Base-by-base conservation (phyloP, 2,329 filamentous ascomycete species). In the Phialophora verrucosa region DNA sequence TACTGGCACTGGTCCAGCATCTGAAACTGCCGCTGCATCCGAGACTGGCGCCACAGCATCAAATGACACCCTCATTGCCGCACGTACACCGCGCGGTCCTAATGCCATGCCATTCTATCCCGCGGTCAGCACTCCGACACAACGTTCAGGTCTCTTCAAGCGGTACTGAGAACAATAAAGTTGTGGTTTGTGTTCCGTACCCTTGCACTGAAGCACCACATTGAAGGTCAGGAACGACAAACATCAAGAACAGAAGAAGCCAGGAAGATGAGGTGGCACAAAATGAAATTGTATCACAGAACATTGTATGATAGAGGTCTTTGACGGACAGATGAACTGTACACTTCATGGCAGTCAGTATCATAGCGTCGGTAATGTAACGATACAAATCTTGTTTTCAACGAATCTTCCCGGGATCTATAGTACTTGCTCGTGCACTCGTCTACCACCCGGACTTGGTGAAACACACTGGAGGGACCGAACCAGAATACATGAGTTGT, bases 231-330 rank as follows among this genome's bases (percentile, higher is more conserved):
- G 17, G 49, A 27, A 27, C 8, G 11, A 53, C 31, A n/a, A 29
- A 53, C n/a, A n/a, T 27, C n/a, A 42, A 53, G 59, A 17, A 63
- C 27, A 47, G 47, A 50, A 20, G 29, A 29, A 38, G 23, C 57
- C 29, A n/a, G 51, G 44, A 49, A 56, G n/a, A 63, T 65, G 50
- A 12, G 12, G 35, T 60, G 50, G 42, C 44, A 54, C 38, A 55
- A 27, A 27, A 61, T 31, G 44, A 31, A 53, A 53, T 58, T 53
- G 59, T 64, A 64, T 66, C 49, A 55, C n/a, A 60, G 35, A 61
- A 63, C 42, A 59, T 58, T 61, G 66, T 66, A 68, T 68, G 59
- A 61, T 68, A 65, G 56, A 66, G 51, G 23, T 63, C 47, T 62
- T 42, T 35, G 42, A 61, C 29, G 56, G 31, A 63, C 38, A 57